phyloP scores from a whole-genome alignment of 331 rosid genomes.

The Ulmus americana region DNA sequence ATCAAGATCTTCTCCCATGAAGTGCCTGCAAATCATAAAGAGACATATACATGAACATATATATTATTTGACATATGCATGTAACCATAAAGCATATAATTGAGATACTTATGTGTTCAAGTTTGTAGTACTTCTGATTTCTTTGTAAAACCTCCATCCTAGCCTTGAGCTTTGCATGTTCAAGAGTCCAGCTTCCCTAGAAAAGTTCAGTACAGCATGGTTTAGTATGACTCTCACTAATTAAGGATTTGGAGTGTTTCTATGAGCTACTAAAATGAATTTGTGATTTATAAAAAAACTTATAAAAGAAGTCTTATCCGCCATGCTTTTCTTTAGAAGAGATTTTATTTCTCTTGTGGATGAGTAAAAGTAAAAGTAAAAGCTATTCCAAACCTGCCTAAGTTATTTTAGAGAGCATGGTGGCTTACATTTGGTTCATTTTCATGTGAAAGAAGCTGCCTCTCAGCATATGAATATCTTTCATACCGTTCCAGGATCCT shows the following conservation, averaged over 20 bases:
- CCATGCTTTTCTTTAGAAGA: too few relatives aligned
- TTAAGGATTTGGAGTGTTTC: background rate
- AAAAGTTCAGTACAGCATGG: background rate
- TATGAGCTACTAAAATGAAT: too few relatives aligned
- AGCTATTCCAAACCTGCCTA: too few relatives aligned
- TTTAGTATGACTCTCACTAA: background rate
- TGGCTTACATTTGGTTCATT: conserved; percentile 41
- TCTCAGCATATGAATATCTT: conserved; percentile 65
- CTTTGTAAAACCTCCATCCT: conserved; percentile 64
- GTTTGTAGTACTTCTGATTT: conserved; percentile 46
- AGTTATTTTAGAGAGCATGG: background rate
- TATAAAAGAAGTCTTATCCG: too few relatives aligned
- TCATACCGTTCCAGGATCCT: conserved; percentile 85
- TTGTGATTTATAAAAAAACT: too few relatives aligned
- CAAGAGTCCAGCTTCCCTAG: conserved; percentile 65
- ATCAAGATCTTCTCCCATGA: conserved; percentile 77
- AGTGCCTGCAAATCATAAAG: conserved; percentile 43
- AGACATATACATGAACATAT: background rate
- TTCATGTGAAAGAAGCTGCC: conserved; percentile 39
- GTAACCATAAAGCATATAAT: background rate
- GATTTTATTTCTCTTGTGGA: too few relatives aligned
- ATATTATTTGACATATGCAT: background rate
- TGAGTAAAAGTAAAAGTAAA: too few relatives aligned
- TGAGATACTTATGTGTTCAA: background rate
- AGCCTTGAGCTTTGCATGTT: conserved; percentile 79